Conservation (phyloP, 2,329 filamentous ascomycete genomes). For the Neurospora crassa region DNA sequence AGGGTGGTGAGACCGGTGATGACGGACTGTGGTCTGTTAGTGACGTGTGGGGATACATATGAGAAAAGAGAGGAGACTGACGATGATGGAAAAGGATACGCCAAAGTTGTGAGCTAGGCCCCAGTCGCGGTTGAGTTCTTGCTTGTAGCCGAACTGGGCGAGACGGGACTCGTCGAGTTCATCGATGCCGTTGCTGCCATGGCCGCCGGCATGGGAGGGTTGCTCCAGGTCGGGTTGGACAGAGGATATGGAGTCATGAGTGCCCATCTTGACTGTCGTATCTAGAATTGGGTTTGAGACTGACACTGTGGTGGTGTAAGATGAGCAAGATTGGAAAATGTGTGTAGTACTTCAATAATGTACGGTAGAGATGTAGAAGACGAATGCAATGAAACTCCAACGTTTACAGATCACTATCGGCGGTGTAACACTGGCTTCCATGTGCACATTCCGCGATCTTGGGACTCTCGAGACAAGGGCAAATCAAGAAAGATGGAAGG, state of each 20-base stretch:
- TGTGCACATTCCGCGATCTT: neutral
- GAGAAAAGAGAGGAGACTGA: conserved; percentile 22
- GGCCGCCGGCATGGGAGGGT: conserved; percentile 8
- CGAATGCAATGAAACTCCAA: neutral
- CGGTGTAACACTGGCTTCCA: neutral
- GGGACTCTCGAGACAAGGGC: neutral
- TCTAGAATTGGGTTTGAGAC: neutral
- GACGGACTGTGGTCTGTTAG: conserved; percentile 33
- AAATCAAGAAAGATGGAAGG: neutral
- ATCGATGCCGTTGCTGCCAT: conserved; percentile 10
- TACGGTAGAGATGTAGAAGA: neutral
- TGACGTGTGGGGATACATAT: too few species aligned
- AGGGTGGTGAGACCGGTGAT: conserved; percentile 51
- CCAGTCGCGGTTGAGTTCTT: conserved; percentile 49
- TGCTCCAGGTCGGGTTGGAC: conserved; percentile 15
- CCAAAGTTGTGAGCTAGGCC: conserved; percentile 51
- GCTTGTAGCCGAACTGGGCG: conserved; percentile 49
- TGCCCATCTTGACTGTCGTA: neutral
- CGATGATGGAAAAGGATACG: conserved; percentile 52
- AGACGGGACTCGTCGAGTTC: conserved; percentile 40
- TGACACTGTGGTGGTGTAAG: neutral
- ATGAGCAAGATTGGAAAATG: neutral
- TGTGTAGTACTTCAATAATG: neutral
- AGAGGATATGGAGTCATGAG: conserved; percentile 6
- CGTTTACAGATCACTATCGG: neutral